Base-by-base conservation (phyloP, 208 protist species). In the Leishmania guyanensis region DNA sequence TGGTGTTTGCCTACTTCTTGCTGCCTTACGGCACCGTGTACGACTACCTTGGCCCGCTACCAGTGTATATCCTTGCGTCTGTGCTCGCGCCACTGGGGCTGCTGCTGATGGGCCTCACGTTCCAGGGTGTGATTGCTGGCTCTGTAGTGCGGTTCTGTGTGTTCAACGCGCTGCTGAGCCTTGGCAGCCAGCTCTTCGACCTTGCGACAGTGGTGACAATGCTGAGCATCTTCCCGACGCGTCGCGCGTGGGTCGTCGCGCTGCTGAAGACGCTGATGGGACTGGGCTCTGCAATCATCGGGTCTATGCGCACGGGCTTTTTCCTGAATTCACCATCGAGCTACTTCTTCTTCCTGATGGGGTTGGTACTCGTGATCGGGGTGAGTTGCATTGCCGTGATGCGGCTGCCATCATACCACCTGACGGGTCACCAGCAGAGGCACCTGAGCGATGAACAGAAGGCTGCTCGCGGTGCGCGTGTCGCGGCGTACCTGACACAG, bases 191-290 rank as follows among this genome's bases (percentile, higher is more conserved):
- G 62, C 85, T 91, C 58, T 91, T 94, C 73, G 92, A 95, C 56
- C 78, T 94, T 2, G 87, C 75, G 33, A 76, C 79, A 33, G 65
- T 88, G 14, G 83, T 93, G 81, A 91, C 89, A 51, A 64, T 92
- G 78, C 68, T 94, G n/a, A 89, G 76, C 60, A 76, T 86, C 74
- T 95, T 95, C 79, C 92, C 92, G 14, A 88, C 85, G 17, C 56
- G 81, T 17, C 62, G 77, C 12, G 92, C 90, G n/a, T 80, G 78
- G 74, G 92, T 93, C 16, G 75, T 91, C 2, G 92, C 89, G 22
- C 64, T 95, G 33, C 84, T 93, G 66, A 95, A 95, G 82, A 92
- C 89, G n/a, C 74, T 93, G 75, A 89, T 86, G 69, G 92, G 92
- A 14, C 88, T 95, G 29, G 92, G 90, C 58, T 88, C 84, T 26